Base-by-base conservation (phyloP, 2,329 filamentous ascomycete genomes). In the Aureobasidium mangrovei region DNA sequence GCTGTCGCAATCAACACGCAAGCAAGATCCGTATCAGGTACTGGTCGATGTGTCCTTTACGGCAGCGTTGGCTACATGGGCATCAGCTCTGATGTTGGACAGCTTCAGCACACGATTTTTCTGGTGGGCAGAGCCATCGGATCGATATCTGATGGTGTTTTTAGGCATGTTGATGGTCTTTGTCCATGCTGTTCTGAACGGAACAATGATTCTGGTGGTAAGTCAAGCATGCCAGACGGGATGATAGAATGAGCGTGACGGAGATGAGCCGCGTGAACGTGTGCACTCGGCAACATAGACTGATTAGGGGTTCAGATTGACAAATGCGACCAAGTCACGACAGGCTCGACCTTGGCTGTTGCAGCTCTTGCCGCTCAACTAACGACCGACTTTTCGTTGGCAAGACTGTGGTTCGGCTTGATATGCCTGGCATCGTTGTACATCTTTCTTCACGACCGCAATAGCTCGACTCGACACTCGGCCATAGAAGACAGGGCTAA, bases 381-480 rank as follows among this genome's bases (percentile, higher is more conserved):
- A 24, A 53, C 64, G 10, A 39, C 60, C 10, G 57, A 46, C 26
- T 65, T 66, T 42, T 64, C 65, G 5, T 27, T 61, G 5, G 57
- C 59, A 36, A 59, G 65, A 24, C 41, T 65, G 24, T 69, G 66
- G 65, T 68, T 68, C 46, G 60, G 62, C 7, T 55, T 57, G 46
- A 43, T 68, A 46, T 65, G 63, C 58, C 56, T 59, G 7, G 45
- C 52, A 27, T 60, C 64, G 7, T 55, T 58, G 7, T 61, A 63
- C 52, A 57, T 65, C 12, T 62, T 65, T 51, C 54, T 69, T 43
- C 61, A 65, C 59, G 66, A 68, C 40, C 56, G 60, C 9, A 27
- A 28, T 6, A 27, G 8, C 31, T 60, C 62, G 12, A 49, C 55
- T 27, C 36, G 39, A 52, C 55, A 53, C 32, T 55, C 44, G 27